Percentiles rank a stretch among this genome's conserved stretches.
Evolutionary conservation across 495 filamentous ascomycete genomes (phyloP).

Genomic region (Friedmanniomyces simplex): DNA sequence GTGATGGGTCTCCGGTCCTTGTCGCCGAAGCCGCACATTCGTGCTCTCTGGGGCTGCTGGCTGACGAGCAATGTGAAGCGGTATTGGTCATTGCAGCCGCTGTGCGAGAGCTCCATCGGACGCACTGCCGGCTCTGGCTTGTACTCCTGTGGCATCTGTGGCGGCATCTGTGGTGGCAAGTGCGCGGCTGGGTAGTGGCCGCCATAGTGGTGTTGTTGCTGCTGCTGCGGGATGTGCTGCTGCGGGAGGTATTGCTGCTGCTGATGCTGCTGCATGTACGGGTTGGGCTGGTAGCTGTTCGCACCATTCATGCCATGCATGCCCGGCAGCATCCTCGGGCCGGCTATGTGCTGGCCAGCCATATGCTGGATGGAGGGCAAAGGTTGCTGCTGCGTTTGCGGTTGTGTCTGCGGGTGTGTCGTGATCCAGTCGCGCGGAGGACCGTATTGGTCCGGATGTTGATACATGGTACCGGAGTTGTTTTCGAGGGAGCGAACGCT

Average conservation of each 20-base stretch:
- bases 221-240: background rate
- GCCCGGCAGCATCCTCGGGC: background rate
- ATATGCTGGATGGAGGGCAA: background rate
- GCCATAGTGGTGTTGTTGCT: background rate
- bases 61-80: constrained; percentile 66
- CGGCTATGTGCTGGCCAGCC: background rate
- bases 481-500: too few relatives aligned
- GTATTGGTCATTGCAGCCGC: constrained; percentile 9
- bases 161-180: background rate
- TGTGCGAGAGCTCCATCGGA: constrained; percentile 1
- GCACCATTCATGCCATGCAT: background rate
- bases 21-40: constrained; percentile 98
- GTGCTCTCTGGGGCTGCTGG: constrained; percentile 86
- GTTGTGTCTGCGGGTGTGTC: background rate
- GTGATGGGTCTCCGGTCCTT: constrained; percentile 98
- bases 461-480: background rate
- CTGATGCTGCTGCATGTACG: background rate
- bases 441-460: background rate
- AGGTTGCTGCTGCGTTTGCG: background rate
- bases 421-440: background rate
- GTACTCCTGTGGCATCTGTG: background rate
- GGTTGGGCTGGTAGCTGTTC: background rate
- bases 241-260: background rate
- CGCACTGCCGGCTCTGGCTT: background rate
- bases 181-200: background rate